A percentile compares a stretch with the other conserved stretches of the same genome.
These are phyloP conservation scores for Botrytis fragariae DNA, from an alignment of 2,329 filamentous ascomycete species.

Conservation along the genomic window DNA sequence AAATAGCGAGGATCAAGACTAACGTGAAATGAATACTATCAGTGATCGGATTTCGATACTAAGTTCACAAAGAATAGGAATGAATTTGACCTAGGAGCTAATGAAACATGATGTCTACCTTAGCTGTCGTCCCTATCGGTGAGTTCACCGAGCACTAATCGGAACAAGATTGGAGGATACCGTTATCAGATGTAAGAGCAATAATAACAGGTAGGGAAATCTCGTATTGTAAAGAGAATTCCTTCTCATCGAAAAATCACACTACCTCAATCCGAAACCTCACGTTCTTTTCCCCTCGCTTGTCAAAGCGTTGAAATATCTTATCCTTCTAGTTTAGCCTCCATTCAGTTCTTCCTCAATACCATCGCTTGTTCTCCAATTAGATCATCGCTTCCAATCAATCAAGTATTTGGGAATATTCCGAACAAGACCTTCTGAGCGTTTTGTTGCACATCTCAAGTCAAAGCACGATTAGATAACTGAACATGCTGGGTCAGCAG, in stretches of 20 bases:
- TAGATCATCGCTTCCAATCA: neutral
- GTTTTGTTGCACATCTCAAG: neutral
- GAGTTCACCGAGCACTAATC: neutral
- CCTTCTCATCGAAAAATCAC: neutral
- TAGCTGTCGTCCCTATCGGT: neutral
- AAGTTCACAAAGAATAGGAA: neutral
- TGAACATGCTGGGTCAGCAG: neutral
- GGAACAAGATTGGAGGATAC: neutral
- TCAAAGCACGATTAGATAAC: neutral
- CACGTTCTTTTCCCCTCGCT: neutral
- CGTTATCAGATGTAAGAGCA: neutral
- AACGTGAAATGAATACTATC: neutral
- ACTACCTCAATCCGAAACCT: neutral
- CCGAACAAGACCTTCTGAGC: neutral
- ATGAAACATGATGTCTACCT: neutral
- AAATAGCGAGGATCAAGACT: neutral
- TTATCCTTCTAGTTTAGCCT: neutral
- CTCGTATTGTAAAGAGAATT: neutral
- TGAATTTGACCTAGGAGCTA: neutral
- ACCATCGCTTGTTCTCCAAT: neutral
- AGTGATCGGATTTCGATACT: no score
- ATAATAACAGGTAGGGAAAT: neutral
- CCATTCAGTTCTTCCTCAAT: neutral
- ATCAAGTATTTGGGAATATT: neutral
- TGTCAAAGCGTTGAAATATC: neutral